Evolutionary conservation across 495 filamentous ascomycete species (phyloP).

Genomic region (Hypoxylon intermedium): DNA sequence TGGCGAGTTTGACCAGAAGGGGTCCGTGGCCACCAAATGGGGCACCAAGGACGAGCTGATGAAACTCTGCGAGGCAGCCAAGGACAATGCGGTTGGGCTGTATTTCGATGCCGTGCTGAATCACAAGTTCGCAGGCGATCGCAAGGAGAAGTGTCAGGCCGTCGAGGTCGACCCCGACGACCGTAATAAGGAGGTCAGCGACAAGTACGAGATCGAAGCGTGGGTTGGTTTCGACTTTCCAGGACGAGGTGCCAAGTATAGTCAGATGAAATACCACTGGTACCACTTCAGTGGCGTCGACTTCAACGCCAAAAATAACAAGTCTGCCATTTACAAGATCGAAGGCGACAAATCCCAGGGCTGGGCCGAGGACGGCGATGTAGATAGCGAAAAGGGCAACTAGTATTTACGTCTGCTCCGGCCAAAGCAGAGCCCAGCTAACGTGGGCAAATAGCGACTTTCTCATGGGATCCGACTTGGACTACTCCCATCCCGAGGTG

Average conservation of each 20-base stretch:
- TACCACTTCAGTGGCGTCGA: constrained; percentile 76
- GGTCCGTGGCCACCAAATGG: constrained; percentile 49
- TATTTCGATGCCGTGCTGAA: constrained; percentile 82
- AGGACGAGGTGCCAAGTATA: constrained; percentile 65
- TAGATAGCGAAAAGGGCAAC: constrained; percentile 72
- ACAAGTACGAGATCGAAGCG: constrained; percentile 67
- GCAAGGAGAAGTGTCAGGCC: constrained; percentile 63
- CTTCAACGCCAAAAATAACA: constrained; percentile 64
- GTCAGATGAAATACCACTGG: constrained; percentile 69
- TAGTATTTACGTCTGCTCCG: constrained; percentile 62
- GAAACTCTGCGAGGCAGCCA: constrained; percentile 57
- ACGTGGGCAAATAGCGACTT: constrained; percentile 27
- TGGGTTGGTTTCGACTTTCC: constrained; percentile 74
- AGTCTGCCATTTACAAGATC: constrained; percentile 73
- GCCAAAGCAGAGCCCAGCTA: background rate
- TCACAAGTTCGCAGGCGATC: constrained; percentile 76
- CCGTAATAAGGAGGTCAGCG: constrained; percentile 65
- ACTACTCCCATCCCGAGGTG: constrained; percentile 72
- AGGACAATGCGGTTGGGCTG: constrained; percentile 62
- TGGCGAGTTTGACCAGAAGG: background rate
- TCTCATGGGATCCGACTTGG: constrained; percentile 71
- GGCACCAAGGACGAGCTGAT: constrained; percentile 67
- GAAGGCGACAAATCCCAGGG: constrained; percentile 64
- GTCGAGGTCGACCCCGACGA: constrained; percentile 54
- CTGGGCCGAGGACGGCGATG: constrained; percentile 65